Evolutionary conservation across 108 stramenopile genomes (phyloP).

Genomic region (Cyclotella atomus): DNA sequence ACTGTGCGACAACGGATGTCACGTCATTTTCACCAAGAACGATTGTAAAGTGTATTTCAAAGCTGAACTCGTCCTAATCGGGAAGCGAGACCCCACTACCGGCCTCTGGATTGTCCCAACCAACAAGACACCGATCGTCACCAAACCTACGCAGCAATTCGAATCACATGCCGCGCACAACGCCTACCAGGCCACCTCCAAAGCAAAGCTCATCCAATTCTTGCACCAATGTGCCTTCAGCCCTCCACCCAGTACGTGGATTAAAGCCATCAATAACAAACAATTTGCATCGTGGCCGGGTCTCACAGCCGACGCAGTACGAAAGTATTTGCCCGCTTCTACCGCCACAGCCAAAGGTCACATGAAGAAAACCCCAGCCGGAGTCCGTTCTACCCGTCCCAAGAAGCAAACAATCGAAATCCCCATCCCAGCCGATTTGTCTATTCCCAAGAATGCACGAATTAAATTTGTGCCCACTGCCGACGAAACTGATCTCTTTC

Average conservation of each 20-base stretch:
- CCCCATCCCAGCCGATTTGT: background rate
- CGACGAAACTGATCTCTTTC: background rate
- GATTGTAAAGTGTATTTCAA: slow-evolving; percentile 16
- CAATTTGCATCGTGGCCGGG: slow-evolving; percentile 8
- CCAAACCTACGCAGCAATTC: background rate
- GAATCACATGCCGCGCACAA: background rate
- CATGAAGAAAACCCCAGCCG: slow-evolving; percentile 8
- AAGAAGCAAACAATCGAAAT: background rate
- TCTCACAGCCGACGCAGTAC: background rate
- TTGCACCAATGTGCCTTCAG: slow-evolving; percentile 21
- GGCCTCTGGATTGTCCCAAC: slow-evolving; percentile 23
- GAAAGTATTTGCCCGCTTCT: background rate
- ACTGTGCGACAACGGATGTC: slow-evolving; percentile 25
- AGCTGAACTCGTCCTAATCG: background rate
- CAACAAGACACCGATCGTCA: background rate
- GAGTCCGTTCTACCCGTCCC: background rate
- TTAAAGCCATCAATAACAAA: slow-evolving; percentile 22
- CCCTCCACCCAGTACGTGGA: slow-evolving; percentile 9
- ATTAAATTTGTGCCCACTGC: background rate
- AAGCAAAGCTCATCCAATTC: slow-evolving; percentile 15
- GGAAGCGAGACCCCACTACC: slow-evolving; percentile 5
- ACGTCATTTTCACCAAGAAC: slow-evolving; percentile 2
- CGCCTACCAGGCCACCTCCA: background rate
- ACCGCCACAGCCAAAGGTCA: slow-evolving; percentile 19
- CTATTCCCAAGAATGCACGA: background rate